Conservation (phyloP, 176 grass and related monocot genomes). For the Cocos nucifera region DNA sequence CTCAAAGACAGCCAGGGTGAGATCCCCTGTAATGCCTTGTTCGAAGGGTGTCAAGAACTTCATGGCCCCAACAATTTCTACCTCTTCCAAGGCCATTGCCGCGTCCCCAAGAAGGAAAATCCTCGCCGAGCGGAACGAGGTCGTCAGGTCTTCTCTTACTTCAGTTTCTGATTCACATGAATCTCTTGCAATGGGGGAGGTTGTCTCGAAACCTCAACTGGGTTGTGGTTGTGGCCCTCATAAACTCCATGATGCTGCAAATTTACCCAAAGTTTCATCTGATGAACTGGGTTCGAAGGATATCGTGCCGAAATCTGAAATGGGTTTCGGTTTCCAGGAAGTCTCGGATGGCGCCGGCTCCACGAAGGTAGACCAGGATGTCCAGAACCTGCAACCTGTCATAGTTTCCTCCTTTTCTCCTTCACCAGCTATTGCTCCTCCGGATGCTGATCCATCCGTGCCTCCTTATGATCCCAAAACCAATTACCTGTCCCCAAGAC, state of each 20-base stretch:
- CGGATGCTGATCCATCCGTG: constrained; percentile 7
- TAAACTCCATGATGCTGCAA: background rate
- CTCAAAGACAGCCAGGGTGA: constrained; percentile 23
- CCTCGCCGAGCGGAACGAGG: constrained; percentile 58
- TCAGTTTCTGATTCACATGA: constrained; percentile 10
- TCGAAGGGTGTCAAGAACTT: constrained; percentile 45
- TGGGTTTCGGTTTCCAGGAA: background rate
- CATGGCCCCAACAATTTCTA: constrained; percentile 93
- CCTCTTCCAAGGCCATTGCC: constrained; percentile 58
- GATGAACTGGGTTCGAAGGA: background rate
- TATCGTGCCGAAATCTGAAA: too few relatives aligned
- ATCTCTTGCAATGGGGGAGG: constrained; percentile 20
- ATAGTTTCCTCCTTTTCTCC: background rate
- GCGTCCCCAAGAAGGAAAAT: constrained; percentile 45
- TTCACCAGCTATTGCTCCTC: constrained; percentile 1
- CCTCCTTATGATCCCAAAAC: constrained; percentile 76
- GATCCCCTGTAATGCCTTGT: constrained; percentile 20
- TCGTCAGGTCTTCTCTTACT: constrained; percentile 10
- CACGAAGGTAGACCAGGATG: background rate
- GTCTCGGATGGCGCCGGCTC: constrained; percentile 3
- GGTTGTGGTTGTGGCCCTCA: background rate
- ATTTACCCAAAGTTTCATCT: background rate
- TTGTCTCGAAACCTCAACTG: background rate
- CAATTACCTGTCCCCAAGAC: constrained; percentile 83
- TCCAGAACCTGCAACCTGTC: constrained; percentile 1